Base-by-base conservation (phyloP, 306 rosid genomes). In the Quillaja saponaria region DNA sequence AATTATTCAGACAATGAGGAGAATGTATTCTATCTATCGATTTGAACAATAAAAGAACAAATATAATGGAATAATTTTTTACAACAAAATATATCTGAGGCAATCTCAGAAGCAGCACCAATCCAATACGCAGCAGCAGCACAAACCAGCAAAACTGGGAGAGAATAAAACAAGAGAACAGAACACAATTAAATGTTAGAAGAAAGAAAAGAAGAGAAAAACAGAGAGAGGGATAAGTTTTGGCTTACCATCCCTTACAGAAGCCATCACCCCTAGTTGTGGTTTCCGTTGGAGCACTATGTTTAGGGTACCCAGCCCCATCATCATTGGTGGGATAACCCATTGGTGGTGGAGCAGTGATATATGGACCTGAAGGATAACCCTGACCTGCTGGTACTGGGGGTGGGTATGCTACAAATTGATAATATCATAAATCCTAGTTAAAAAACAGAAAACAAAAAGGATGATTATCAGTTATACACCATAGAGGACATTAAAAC, bases 231-330 rank as follows among this genome's bases (percentile, higher is more conserved):
- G 10, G 40, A 37, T 6, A 39, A 17, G 13, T 48, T 48, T 0
- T 1, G 62, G 61, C 78, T 66, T 8, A 82, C 88, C 85, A 81
- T 70, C 85, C 80, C 35, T 76, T 69, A 80, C 72, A 81, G 20
- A 81, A 81, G 9, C 82, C 82, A 59, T 76, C 82, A 45, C 82
- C 82, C 39, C 55, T 76, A 39, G 46, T 48, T 3, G 61, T 73
- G 8, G 79, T 81, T 68, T 80, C 34, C 1, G 48, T 35, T 19
- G 69, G 45, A 44, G 64, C 50, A 15, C 49, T 63, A 6, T 58
- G 71, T 57, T 79, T 69, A 7, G 75, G 61, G 39, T 17, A 42
- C 9, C 49, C 17, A 52, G 53, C 16, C 15, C n/a, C 16, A 4
- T 42, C 71, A 73, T 78, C 68, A 28, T 69, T 58, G 11, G 72